Percentiles rank a stretch among this genome's conserved stretches.
phyloP scores from a whole-genome alignment of 2,329 filamentous ascomycete species.

The Penicillium sp. region DNA sequence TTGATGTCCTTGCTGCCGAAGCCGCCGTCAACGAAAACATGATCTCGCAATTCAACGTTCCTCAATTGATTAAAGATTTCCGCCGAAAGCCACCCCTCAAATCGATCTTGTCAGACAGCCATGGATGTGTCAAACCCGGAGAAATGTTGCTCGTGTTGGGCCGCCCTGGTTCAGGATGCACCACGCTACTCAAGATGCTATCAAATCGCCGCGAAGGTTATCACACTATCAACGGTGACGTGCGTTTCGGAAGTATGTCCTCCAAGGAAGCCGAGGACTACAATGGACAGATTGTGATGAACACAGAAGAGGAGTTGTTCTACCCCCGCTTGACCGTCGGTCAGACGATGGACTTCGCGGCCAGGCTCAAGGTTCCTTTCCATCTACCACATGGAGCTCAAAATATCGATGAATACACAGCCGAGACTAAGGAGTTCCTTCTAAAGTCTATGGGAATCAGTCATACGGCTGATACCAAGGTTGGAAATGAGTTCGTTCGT shows the following conservation, averaged over 20 bases:
- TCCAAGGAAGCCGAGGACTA: constrained; percentile 47
- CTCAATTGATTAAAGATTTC: constrained; percentile 8
- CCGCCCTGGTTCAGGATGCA: constrained; percentile 66
- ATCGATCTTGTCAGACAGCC: constrained; percentile 61
- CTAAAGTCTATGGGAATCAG: constrained; percentile 9
- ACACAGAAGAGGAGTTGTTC: constrained; percentile 53
- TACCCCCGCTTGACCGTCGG: constrained; percentile 51
- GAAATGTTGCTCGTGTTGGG: constrained; percentile 70
- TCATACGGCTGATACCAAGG: constrained; percentile 9
- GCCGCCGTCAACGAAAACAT: constrained; percentile 14
- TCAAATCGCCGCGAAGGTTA: constrained; percentile 63
- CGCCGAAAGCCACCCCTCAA: constrained; percentile 12
- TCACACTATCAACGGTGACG: constrained; percentile 56
- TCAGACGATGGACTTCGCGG: constrained; percentile 57
- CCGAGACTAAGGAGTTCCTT: constrained; percentile 18
- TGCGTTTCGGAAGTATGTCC: constrained; percentile 52
- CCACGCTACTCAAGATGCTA: constrained; percentile 66
- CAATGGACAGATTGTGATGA: constrained; percentile 57
- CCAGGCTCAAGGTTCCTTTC: constrained; percentile 64
- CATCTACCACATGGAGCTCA: constrained; percentile 67
- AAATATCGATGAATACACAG: constrained; percentile 47
- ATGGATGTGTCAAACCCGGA: constrained; percentile 68
- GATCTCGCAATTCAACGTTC: constrained; percentile 11
- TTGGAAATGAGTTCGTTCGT: constrained; percentile 13
- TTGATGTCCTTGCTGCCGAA: constrained; percentile 10